Evolutionary conservation across 768 basidiomycete species (phyloP), one percentile per base, ranked within the genome.

Genomic region (Naganishia randhawae): DNA sequence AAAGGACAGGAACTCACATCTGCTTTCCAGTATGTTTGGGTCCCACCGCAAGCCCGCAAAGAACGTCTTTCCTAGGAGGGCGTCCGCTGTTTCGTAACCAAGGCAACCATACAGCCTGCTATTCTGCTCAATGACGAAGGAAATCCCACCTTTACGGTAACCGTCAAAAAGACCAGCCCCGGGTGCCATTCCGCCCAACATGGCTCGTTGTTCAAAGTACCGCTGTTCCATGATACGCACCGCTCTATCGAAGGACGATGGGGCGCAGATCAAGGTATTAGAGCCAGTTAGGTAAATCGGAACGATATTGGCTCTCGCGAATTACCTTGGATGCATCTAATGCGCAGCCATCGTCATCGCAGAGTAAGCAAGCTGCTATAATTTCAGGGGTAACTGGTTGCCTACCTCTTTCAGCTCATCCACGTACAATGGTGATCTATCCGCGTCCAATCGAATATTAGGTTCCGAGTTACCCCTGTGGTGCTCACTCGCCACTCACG

Each of bases 341-440:
- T 5, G 31, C 48, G 11, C 8, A 65, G 25, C 64, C 32, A 9
- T 25, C 32, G 19, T 32, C 4, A 14, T 19, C 50, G 33, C 51
- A 29, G 3, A 50, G 8, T 27, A 50, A 25, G 31, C 31, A 55
- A 19, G 9, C 10, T 17, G 16, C 3, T 7, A 55, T 32, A 22
- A 5, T 16, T 9, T 33, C 3, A n/a, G 32, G 31, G 19, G 10
- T 6, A 35, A 8, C 33, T 11, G 17, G n/a, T 16, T 27, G 57
- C 67, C 65, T 29, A 71, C 70, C 41, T 71, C 70, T 55, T 63
- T 68, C 67, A 71, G 33, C 41, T 71, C 70, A 42, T 71, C 70
- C 10, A 71, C 70, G 48, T 71, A 67, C 29, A 68, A 29, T 29
- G 67, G 67, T 45, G 66, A 71, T n/a, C 67, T 65, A 16, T 52